Evolutionary conservation across 2,329 filamentous ascomycete genomes (phyloP), one percentile per base, ranked within the genome.

Genomic region (Hortaea werneckii): DNA sequence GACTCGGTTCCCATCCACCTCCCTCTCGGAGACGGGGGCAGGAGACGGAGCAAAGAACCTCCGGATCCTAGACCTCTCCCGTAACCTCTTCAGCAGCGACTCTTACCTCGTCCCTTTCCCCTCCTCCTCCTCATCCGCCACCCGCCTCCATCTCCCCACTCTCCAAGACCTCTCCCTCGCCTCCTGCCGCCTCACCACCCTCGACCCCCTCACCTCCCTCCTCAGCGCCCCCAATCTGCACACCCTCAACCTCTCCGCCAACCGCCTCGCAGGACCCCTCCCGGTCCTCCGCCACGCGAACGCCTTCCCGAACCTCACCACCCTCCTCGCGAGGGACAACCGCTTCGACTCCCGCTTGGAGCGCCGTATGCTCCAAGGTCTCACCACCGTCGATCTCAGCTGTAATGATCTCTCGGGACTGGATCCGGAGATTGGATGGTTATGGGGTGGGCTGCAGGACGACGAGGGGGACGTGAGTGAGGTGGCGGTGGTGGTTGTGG

Each of bases 391-490:
- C 2, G 87, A 94, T 61, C 79, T 87, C 6, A 80, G 79, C 53
- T 89, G 87, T 64, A 96, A 96, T 59, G 83, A 90, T 42, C 87
- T 96, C 51, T 77, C 78, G n/a, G 78, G 79, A 40, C 69, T 96
- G 10, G 86, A 92, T 49, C 84, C 89, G 0, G 79, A 82, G 6
- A 74, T 96, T 8, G 90, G 90, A 0, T 70, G 94, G 9, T 71
- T 94, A 0, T 81, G 82, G 26, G 2, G 20, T 20, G 20, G 20
- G 20, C 20, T 20, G 2, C 20, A 20, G 20, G 20, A 20, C 20
- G 20, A 20, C 20, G 20, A 20, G 20, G 20, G 4, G 20, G 20
- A 20, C 20, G 20, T 20, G 2, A 4, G 20, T 20, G 20, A 20
- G 20, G 20, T 20, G 20, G 20, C n/a, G n/a, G n/a, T n/a, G n/a